Conservation (phyloP, 805 yeast species). For the Nakazawaea holstii region DNA sequence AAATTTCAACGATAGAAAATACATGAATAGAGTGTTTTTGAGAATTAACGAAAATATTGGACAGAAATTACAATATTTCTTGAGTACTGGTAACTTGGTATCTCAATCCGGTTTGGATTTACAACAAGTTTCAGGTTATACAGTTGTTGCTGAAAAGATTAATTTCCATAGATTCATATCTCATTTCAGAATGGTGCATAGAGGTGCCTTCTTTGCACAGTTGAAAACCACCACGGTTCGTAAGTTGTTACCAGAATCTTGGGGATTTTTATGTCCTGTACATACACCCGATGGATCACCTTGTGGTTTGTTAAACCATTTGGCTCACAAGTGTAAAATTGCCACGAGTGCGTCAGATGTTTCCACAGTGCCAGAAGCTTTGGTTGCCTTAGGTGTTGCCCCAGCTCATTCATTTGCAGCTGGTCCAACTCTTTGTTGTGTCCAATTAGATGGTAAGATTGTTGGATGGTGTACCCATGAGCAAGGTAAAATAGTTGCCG, state of each 20-base stretch:
- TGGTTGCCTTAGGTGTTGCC: conserved; percentile 72
- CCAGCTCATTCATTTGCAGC: conserved; percentile 79
- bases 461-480: conserved; percentile 93
- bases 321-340: conserved; percentile 90
- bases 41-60: conserved; percentile 92
- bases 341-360: conserved; percentile 76
- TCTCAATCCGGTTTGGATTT: conserved; percentile 96
- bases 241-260: conserved; percentile 92
- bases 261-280: conserved; percentile 99
- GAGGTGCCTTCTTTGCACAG: conserved; percentile 99
- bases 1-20: conserved; percentile 78
- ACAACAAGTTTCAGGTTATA: conserved; percentile 96
- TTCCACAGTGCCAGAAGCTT: conserved; percentile 57
- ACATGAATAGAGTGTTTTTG: conserved; percentile 71
- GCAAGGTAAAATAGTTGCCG: conserved; percentile 81
- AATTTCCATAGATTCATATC: conserved; percentile 95
- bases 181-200: conserved; percentile 99
- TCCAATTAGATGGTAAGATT: conserved; percentile 88
- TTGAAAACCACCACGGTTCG: conserved; percentile 96
- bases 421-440: conserved; percentile 85
- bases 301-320: conserved; percentile 95
- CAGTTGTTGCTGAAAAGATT: conserved; percentile 98
- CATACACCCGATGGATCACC: conserved; percentile 99
- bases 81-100: conserved; percentile 95
- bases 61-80: conserved; percentile 85